Percentiles rank a stretch among this genome's conserved stretches.
Conservation (phyloP, 1,284 basidiomycete genomes). For the Gomphus sp. region DNA sequence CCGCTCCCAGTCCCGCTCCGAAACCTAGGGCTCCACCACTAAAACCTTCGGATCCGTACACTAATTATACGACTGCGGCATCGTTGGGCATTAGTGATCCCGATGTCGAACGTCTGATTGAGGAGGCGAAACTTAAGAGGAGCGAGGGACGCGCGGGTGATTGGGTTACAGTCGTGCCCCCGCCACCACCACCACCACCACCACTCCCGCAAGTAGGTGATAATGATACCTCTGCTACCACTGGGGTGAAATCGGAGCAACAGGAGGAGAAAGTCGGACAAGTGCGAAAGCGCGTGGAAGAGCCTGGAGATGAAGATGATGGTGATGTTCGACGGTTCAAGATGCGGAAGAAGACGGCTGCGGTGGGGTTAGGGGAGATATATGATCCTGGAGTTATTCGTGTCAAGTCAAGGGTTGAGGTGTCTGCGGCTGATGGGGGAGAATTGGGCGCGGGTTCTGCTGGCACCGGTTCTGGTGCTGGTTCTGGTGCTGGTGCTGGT, state of each 20-base stretch:
- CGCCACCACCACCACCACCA: conserved; percentile 17
- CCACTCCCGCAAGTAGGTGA: conserved; percentile 17
- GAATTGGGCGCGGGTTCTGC: too few species aligned
- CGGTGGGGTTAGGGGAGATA: conserved; percentile 52
- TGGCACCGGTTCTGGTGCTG: not conserved
- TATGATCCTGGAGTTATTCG: conserved; percentile 63
- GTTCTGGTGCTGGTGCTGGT: not conserved
- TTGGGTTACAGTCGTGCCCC: conserved; percentile 69
- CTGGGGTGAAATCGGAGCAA: not conserved
- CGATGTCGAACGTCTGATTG: conserved; percentile 49
- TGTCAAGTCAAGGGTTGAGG: conserved; percentile 49
- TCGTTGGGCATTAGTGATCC: conserved; percentile 74
- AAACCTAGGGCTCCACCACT: conserved; percentile 16
- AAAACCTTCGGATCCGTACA: conserved; percentile 61
- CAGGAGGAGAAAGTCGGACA: conserved; percentile 23
- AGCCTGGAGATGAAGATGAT: conserved; percentile 26
- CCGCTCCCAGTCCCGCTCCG: conserved; percentile 25
- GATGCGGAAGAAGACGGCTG: conserved; percentile 49
- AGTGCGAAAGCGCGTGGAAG: conserved; percentile 22
- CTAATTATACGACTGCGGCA: conserved; percentile 82
- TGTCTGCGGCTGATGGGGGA: not conserved
- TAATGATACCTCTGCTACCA: conserved; percentile 10
- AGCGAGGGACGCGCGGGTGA: conserved; percentile 70
- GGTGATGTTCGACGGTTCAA: conserved; percentile 58
- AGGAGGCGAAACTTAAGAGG: conserved; percentile 48